Evolutionary conservation across 306 rosid species (phyloP), one percentile per base, ranked within the genome.

Genomic region (Vicia faba): DNA sequence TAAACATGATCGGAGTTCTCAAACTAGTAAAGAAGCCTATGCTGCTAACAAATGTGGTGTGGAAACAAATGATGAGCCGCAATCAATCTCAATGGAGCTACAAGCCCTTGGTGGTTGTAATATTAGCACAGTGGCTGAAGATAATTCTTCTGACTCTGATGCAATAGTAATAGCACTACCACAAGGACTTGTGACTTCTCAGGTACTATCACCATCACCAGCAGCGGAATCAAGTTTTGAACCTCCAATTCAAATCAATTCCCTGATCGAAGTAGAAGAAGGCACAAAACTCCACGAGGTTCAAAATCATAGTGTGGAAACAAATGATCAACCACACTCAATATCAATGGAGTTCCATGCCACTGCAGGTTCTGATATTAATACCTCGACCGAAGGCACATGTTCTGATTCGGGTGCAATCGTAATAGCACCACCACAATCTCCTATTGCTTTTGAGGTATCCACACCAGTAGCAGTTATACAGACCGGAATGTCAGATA

Each of bases 301-400:
- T 73, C 59, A 26, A 25, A 54, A 29, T 54, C 18, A 9, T 43
- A 23, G 3, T 6, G 19, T 31, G 29, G 41, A 54, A 29, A 18
- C 28, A 44, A 55, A 23, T 19, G 49, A 9, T 74, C 72, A 29
- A 35, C 46, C 71, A 13, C 64, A 23, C 38, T 20, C 68, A 60
- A 35, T 56, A 5, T 26, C 57, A 11, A 28, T 15, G 45, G 56
- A 69, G 65, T 28, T 40, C 5, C 15, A 73, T 16, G 31, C 33
- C 7, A 5, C 2, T 19, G 57, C 59, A 8, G 48, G 20, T 40
- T 73, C 66, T 55, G 35, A 20, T 19, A 41, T 31, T 44, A 31
- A 40, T 33, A 63, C 25, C 15, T 53, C 13, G 58, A 57, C 44
- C 8, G 8, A 11, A 64, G 48, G n/a, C 31, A 20, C 38, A 29